Evolutionary conservation across 441 rosid genomes (phyloP).

Genomic region (Pelargonium australe): DNA sequence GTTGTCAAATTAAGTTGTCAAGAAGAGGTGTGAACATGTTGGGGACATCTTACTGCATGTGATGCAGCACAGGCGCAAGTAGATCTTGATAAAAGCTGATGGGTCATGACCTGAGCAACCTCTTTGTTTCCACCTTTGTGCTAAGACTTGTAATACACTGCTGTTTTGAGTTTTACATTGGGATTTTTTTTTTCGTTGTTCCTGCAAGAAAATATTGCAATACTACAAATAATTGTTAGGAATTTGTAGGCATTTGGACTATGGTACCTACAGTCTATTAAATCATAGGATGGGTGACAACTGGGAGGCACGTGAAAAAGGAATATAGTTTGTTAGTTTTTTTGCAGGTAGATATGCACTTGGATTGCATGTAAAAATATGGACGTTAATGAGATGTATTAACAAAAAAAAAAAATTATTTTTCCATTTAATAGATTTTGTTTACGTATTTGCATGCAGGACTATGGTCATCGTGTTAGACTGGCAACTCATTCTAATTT

Average conservation of each 20-base stretch:
- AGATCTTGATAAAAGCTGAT: background rate
- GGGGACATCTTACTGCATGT: background rate
- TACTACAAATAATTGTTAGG: background rate
- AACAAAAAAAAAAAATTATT: background rate
- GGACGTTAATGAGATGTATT: background rate
- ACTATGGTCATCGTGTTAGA: constrained; percentile 97
- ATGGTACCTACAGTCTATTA: background rate
- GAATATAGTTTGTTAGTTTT: background rate
- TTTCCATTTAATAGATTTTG: constrained; percentile 1
- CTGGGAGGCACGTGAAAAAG: background rate
- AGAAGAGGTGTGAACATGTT: background rate
- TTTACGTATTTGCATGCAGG: constrained; percentile 48
- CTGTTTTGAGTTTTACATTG: background rate
- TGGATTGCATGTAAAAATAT: background rate
- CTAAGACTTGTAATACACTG: background rate
- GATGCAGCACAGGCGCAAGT: background rate
- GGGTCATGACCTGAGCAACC: background rate
- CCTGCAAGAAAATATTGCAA: background rate
- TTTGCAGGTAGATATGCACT: background rate
- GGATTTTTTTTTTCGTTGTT: background rate
- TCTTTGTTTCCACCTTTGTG: background rate
- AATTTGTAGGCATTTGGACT: background rate
- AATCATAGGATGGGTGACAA: background rate
- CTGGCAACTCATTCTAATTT: constrained; percentile 95
- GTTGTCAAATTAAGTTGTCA: constrained; percentile 2